These are phyloP conservation scores for Sclerotinia nivalis DNA, from an alignment of 2,329 filamentous ascomycete species.

Conservation along the genomic window DNA sequence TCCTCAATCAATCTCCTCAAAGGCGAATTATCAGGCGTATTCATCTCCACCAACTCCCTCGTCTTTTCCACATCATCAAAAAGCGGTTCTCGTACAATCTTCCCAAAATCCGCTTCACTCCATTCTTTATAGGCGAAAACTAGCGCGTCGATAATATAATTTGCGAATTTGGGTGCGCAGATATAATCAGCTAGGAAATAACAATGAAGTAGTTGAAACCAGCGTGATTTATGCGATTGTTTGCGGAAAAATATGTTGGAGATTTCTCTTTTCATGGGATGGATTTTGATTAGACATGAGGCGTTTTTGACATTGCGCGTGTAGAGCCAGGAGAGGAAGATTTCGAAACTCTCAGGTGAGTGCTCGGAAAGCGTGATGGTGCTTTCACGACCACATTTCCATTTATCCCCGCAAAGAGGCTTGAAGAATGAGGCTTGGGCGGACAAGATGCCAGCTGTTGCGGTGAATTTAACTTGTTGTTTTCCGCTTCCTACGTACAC, in stretches of 20 bases:
- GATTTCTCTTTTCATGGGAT: too few species aligned
- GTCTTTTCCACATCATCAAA: neutral
- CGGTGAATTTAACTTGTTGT: neutral
- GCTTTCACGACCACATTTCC: neutral
- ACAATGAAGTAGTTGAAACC: slow-evolving; percentile 7
- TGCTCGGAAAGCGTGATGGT: neutral
- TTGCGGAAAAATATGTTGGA: neutral
- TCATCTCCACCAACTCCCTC: neutral
- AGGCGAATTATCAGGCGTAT: neutral
- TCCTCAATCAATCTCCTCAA: neutral
- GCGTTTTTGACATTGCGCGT: neutral
- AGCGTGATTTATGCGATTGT: neutral
- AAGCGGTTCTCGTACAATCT: neutral
- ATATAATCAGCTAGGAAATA: slow-evolving; percentile 10
- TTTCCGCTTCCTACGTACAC: neutral
- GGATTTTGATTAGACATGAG: neutral
- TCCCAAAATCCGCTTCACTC: neutral
- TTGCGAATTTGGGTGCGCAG: neutral
- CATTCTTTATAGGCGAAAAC: neutral
- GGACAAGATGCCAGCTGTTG: neutral
- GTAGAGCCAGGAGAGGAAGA: slow-evolving; percentile 10
- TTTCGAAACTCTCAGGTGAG: neutral
- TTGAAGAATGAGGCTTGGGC: neutral
- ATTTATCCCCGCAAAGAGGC: neutral
- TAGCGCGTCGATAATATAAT: slow-evolving; percentile 5